These are phyloP conservation scores for Cnidoscolus chayamansa DNA, from an alignment of 441 rosid species.

Conservation along the genomic window DNA sequence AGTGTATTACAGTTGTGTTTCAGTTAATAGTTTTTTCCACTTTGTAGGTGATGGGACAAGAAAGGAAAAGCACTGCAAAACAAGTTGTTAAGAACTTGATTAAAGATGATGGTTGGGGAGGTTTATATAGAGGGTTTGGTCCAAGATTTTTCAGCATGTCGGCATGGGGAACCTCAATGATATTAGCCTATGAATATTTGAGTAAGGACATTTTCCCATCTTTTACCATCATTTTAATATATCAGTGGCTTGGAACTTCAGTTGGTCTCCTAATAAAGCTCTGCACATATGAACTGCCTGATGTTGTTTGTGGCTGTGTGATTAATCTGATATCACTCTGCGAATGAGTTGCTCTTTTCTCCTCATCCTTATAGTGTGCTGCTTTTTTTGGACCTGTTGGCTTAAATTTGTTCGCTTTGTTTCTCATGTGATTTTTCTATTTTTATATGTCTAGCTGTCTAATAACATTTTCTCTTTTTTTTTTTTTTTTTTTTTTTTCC, in stretches of 20 bases:
- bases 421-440: constrained; percentile 8
- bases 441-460: constrained; percentile 1
- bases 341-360: background rate
- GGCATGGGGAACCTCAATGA: constrained; percentile 98
- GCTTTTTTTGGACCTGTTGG: too few relatives aligned
- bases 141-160: constrained; percentile 96
- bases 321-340: background rate
- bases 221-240: background rate
- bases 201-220: constrained; percentile 48
- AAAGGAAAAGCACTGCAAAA: constrained; percentile 62
- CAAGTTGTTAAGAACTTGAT: constrained; percentile 66
- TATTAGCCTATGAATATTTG: constrained; percentile 83
- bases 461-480: constrained; percentile 19
- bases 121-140: constrained; percentile 83
- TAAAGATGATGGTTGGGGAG: constrained; percentile 89
- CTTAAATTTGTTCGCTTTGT: background rate
- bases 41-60: constrained; percentile 79
- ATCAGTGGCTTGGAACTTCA: background rate
- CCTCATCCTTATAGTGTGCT: background rate
- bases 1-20: background rate
- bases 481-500: too few relatives aligned
- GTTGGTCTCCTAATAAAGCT: background rate
- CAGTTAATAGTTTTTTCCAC: constrained; percentile 13
- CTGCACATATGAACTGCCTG: background rate
- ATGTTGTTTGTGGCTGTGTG: background rate